A percentile compares a stretch with the other conserved stretches of the same genome.
Conservation (phyloP, 2,329 filamentous ascomycete species). For the Xylaria sp. region DNA sequence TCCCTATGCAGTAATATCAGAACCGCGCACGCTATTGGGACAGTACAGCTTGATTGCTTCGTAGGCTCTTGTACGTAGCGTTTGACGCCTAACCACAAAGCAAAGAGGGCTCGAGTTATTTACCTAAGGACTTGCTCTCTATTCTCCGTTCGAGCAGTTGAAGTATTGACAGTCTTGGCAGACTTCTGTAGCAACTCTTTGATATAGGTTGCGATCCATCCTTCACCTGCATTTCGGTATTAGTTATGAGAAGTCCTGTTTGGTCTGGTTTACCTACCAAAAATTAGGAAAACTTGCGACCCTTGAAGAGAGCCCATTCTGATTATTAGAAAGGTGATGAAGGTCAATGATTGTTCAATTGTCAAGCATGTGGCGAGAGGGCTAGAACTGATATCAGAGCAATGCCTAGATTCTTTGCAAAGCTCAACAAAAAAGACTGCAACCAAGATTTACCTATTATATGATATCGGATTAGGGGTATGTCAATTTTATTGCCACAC, state of each 20-base stretch:
- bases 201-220: not conserved
- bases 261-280: not conserved
- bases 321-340: not conserved
- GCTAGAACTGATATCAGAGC: not conserved
- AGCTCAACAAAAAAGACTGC: too few relatives aligned
- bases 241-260: not conserved
- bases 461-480: not conserved
- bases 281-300: not conserved
- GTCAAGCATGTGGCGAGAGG: not conserved
- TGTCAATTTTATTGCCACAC: not conserved
- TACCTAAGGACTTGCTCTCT: conserved; percentile 4
- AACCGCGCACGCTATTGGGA: not conserved
- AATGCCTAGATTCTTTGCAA: not conserved
- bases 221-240: not conserved
- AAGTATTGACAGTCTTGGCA: not conserved
- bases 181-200: conserved; percentile 1
- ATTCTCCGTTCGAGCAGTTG: not conserved
- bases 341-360: not conserved
- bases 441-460: not conserved
- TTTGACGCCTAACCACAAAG: not conserved
- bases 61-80: not conserved
- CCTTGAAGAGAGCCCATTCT: not conserved
- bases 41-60: not conserved
- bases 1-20: not conserved
- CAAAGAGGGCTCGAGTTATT: not conserved